Conservation (phyloP, 257 asterid genomes). For the Solanum piurae region DNA sequence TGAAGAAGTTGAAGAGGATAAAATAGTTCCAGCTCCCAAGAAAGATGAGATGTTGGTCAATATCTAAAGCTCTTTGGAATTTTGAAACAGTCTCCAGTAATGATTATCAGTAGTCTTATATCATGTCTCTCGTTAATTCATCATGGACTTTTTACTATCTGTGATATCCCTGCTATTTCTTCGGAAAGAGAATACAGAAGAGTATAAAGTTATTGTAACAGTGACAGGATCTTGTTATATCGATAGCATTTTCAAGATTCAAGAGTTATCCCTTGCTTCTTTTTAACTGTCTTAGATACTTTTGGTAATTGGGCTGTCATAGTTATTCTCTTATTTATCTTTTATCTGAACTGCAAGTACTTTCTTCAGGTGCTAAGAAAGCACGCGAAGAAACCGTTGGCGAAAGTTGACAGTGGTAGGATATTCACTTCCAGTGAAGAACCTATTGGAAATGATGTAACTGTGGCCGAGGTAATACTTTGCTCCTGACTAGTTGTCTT, state of each 20-base stretch:
- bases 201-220: background rate
- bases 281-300: background rate
- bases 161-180: background rate
- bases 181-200: background rate
- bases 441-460: slow-evolving; percentile 74
- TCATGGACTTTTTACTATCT: background rate
- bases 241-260: background rate
- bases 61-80: slow-evolving; percentile 9
- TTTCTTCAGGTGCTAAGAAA: slow-evolving; percentile 49
- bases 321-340: background rate
- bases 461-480: slow-evolving; percentile 52
- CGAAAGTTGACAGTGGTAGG: slow-evolving; percentile 34
- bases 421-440: slow-evolving; percentile 21
- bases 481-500: background rate
- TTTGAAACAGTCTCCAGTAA: background rate
- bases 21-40: slow-evolving; percentile 49
- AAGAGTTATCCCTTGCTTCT: background rate
- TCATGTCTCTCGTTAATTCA: background rate
- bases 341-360: background rate
- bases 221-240: background rate
- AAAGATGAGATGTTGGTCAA: slow-evolving; percentile 60
- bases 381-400: slow-evolving; percentile 21
- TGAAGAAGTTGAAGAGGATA: slow-evolving; percentile 65
- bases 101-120: background rate
- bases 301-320: background rate